Evolutionary conservation across 2,329 filamentous ascomycete genomes (phyloP).

Genomic region (Paecilomyces variotii): DNA sequence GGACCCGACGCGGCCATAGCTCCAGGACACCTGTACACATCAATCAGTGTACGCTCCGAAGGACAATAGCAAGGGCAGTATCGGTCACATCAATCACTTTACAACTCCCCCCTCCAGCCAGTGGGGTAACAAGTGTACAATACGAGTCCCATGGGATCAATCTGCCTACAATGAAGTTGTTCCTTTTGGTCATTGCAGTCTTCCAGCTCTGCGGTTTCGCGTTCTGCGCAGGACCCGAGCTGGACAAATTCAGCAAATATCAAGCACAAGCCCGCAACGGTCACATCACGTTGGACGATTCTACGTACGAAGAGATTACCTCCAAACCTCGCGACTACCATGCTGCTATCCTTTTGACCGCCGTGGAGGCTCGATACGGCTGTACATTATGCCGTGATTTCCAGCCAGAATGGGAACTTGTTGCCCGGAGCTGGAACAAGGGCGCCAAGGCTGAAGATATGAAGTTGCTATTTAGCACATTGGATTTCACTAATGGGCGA

Average conservation of each 20-base stretch:
- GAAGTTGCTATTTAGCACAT: slow-evolving; percentile 66
- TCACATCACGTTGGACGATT: slow-evolving; percentile 72
- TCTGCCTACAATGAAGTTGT: slow-evolving; percentile 24
- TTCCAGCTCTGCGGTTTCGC: slow-evolving; percentile 20
- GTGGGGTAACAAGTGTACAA: background rate
- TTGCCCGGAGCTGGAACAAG: slow-evolving; percentile 78
- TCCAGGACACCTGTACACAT: background rate
- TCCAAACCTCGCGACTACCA: slow-evolving; percentile 74
- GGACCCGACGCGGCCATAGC: background rate
- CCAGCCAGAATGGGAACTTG: slow-evolving; percentile 85
- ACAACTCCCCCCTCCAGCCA: background rate
- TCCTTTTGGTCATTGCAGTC: slow-evolving; percentile 32
- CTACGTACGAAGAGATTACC: slow-evolving; percentile 67
- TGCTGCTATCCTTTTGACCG: slow-evolving; percentile 75
- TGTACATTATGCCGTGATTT: slow-evolving; percentile 85
- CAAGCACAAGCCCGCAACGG: slow-evolving; percentile 58
- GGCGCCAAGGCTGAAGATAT: slow-evolving; percentile 56
- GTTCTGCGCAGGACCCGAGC: slow-evolving; percentile 46
- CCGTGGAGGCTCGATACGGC: slow-evolving; percentile 71
- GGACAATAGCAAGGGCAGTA: background rate
- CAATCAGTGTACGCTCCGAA: background rate
- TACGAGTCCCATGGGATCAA: background rate
- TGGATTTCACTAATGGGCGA: slow-evolving; percentile 83
- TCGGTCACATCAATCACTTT: background rate
- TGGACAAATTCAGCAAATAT: slow-evolving; percentile 63